phyloP scores from a whole-genome alignment of 768 basidiomycete genomes.

The Pleurotus citrinopileatus region DNA sequence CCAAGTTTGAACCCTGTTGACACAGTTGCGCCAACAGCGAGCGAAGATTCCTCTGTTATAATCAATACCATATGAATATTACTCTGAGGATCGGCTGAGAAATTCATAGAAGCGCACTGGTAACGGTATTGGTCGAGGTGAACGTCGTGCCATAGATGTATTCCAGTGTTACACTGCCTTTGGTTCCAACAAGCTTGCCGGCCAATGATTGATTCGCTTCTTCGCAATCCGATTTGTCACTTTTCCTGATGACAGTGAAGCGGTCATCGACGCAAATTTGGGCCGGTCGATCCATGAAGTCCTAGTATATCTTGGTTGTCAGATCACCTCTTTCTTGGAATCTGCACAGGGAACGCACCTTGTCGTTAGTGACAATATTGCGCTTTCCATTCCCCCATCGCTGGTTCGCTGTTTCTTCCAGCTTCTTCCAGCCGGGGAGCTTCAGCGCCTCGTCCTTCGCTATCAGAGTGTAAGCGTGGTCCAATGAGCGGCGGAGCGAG shows the following conservation, averaged over 20 bases:
- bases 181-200: background rate
- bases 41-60: background rate
- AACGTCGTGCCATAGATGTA: background rate
- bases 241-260: background rate
- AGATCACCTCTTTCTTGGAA: background rate
- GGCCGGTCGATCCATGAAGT: background rate
- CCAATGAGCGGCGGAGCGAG: background rate
- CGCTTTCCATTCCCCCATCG: constrained; percentile 2
- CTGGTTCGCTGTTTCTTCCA: background rate
- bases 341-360: background rate
- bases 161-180: background rate
- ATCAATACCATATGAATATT: background rate
- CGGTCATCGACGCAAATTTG: background rate
- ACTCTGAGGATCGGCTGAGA: too few species aligned
- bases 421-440: constrained; percentile 6
- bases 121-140: background rate
- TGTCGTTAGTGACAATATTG: constrained; percentile 10
- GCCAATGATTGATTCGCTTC: background rate
- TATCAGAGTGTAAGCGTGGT: background rate
- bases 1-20: background rate
- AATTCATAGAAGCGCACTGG: background rate
- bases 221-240: background rate
- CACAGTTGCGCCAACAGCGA: constrained; percentile 2
- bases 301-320: background rate
- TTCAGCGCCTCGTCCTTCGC: background rate